phyloP scores from a whole-genome alignment of 2,329 filamentous ascomycete genomes.

The Hypoxylon sp. region DNA sequence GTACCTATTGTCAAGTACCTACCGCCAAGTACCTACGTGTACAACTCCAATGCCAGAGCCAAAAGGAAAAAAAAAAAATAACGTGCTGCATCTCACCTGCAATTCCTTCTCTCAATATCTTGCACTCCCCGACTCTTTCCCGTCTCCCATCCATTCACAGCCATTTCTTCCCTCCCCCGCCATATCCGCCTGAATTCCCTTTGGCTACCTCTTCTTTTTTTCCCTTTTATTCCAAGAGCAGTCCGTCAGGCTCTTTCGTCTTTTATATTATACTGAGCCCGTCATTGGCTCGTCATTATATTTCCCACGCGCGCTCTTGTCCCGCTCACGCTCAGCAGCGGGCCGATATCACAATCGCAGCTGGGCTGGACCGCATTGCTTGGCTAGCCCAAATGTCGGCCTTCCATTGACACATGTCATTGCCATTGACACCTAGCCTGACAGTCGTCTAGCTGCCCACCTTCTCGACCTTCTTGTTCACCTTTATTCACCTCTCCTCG shows the following conservation, averaged over 20 bases:
- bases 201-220: no score
- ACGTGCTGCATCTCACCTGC: no score
- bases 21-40: not conserved
- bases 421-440: conserved; percentile 18
- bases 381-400: conserved; percentile 23
- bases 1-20: no score
- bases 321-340: not conserved
- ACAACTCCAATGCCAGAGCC: conserved; percentile 9
- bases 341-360: conserved; percentile 11
- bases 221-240: conserved; percentile 22
- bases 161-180: conserved; percentile 20
- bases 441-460: conserved; percentile 11
- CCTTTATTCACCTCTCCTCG: conserved; percentile 3
- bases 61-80: no score
- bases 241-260: conserved; percentile 19
- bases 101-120: conserved; percentile 28
- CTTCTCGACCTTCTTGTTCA: conserved; percentile 5
- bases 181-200: conserved; percentile 29
- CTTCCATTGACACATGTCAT: conserved; percentile 13
- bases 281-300: conserved; percentile 20
- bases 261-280: conserved; percentile 20
- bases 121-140: conserved; percentile 30
- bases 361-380: conserved; percentile 16
- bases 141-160: conserved; percentile 14
- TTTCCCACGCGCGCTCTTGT: conserved; percentile 4